Evolutionary conservation across 2,329 filamentous ascomycete species (phyloP), one percentile per base, ranked within the genome.

Genomic region (Botryotinia convoluta): DNA sequence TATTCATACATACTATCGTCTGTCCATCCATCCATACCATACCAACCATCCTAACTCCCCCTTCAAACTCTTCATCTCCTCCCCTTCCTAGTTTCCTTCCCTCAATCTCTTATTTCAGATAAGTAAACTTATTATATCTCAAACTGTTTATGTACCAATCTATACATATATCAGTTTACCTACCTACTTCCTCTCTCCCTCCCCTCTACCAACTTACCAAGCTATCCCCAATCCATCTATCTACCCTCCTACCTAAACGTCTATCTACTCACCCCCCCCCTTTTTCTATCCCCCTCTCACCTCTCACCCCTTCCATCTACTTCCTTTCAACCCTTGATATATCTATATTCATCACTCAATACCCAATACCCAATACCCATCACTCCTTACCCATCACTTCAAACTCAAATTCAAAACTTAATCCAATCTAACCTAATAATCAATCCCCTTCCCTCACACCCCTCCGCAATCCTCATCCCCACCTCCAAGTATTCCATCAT

Each of bases 41-140:
- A 48, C 4, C 9, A 48, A 12, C 22, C 1, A 51, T 26, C 4
- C 4, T 9, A 48, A 14, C 45, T 14, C 22, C 22, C 48, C 44
- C 4, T 6, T n/a, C 48, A n/a, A 14, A 51, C 26, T 51, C 26
- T 6, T 14, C 12, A 51, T n/a, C 26, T 51, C 26, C 26, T n/a
- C 12, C n/a, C 12, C 48, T 7, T n/a, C 1, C 12, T 51, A n/a
- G 0, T n/a, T 6, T 12, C 48, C 12, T 16, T n/a, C 6, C 2
- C 48, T 51, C 1, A n/a, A n/a, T 0, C 5, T n/a, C 4, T 14
- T 7, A 14, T 51, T n/a, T 1, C 2, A 51, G 7, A n/a, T 0
- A 51, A n/a, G 0, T 1, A 51, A 51, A 14, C 26, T n/a, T 14
- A n/a, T 14, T 1, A 51, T 14, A n/a, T 14, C 26, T 51, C 26